phyloP scores from a whole-genome alignment of 768 basidiomycete species.

The Dioszegia aurantiaca region DNA sequence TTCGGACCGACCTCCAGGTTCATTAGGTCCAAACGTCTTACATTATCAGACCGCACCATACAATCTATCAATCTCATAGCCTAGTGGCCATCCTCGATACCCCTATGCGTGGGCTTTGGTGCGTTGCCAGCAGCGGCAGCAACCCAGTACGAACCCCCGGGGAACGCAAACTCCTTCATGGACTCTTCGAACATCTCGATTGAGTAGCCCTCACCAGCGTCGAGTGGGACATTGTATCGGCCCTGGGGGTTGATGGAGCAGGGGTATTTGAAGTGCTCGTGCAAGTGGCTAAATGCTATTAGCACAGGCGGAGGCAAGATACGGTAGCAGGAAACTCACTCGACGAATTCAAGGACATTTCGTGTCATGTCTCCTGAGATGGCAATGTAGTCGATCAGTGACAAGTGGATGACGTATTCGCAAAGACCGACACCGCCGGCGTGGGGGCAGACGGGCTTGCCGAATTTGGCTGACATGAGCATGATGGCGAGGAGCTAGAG shows the following conservation, averaged over 20 bases:
- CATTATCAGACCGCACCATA: too few relatives aligned
- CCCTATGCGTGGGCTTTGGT: conserved; percentile 7
- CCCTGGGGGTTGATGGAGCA: conserved; percentile 30
- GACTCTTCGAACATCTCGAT: conserved; percentile 28
- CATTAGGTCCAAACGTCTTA: too few relatives aligned
- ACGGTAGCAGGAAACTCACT: conserved; percentile 6
- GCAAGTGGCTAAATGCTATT: conserved; percentile 9
- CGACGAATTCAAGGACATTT: conserved; percentile 15
- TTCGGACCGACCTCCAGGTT: too few relatives aligned
- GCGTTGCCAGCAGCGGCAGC: conserved; percentile 11
- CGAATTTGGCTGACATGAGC: conserved; percentile 57
- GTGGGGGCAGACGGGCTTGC: conserved; percentile 78
- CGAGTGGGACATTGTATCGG: conserved; percentile 26
- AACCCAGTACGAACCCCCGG: conserved; percentile 30
- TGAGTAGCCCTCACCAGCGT: conserved; percentile 27
- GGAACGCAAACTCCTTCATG: conserved; percentile 30
- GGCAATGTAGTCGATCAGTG: conserved; percentile 31
- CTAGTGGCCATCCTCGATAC: conserved; percentile 10
- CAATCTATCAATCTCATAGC: not conserved
- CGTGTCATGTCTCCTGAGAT: conserved; percentile 32
- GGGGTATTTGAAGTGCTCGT: conserved; percentile 33
- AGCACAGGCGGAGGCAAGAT: too few relatives aligned
- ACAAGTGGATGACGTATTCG: conserved; percentile 40
- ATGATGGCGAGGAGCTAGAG: conserved; percentile 49
- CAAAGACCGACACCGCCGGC: conserved; percentile 66